Conservation (phyloP, 352 stramenopile genomes). For the Phytophthora quininea region DNA sequence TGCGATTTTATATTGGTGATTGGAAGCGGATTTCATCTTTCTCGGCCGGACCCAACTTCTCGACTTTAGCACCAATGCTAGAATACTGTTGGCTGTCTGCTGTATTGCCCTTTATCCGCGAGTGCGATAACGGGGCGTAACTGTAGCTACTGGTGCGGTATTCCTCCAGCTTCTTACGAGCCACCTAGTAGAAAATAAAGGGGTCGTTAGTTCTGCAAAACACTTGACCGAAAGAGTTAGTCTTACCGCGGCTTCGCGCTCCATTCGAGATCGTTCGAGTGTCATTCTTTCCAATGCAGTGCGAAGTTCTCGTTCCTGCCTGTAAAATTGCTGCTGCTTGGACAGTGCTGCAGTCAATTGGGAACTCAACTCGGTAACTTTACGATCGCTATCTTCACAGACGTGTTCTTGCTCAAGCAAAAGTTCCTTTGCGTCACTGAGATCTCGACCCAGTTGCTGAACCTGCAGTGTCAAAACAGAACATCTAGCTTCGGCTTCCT, state of each 20-base stretch:
- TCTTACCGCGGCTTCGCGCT: slow-evolving; percentile 61
- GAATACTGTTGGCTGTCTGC: slow-evolving; percentile 13
- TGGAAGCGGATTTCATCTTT: slow-evolving; percentile 38
- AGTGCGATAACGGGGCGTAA: slow-evolving; percentile 27
- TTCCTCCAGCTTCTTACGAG: slow-evolving; percentile 65
- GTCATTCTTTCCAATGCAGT: slow-evolving; percentile 62
- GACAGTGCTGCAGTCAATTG: slow-evolving; percentile 73
- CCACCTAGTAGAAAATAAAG: slow-evolving; percentile 29
- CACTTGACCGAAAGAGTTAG: neutral
- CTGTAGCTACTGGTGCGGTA: slow-evolving; percentile 50
- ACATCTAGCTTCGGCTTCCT: slow-evolving; percentile 57
- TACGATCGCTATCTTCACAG: slow-evolving; percentile 74
- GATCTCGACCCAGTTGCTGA: slow-evolving; percentile 61
- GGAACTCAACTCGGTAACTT: slow-evolving; percentile 64
- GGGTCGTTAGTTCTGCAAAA: slow-evolving; percentile 3
- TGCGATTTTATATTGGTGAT: slow-evolving; percentile 29
- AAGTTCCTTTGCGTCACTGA: slow-evolving; percentile 61
- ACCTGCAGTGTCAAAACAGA: slow-evolving; percentile 51
- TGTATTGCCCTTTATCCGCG: slow-evolving; percentile 15
- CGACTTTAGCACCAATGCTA: slow-evolving; percentile 1
- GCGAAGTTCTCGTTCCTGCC: slow-evolving; percentile 71
- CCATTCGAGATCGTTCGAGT: slow-evolving; percentile 66
- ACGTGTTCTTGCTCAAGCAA: slow-evolving; percentile 64
- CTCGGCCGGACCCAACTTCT: slow-evolving; percentile 27
- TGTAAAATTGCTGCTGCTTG: slow-evolving; percentile 78